phyloP scores from a whole-genome alignment of 306 rosid genomes.

The Citrullus colocynthis region DNA sequence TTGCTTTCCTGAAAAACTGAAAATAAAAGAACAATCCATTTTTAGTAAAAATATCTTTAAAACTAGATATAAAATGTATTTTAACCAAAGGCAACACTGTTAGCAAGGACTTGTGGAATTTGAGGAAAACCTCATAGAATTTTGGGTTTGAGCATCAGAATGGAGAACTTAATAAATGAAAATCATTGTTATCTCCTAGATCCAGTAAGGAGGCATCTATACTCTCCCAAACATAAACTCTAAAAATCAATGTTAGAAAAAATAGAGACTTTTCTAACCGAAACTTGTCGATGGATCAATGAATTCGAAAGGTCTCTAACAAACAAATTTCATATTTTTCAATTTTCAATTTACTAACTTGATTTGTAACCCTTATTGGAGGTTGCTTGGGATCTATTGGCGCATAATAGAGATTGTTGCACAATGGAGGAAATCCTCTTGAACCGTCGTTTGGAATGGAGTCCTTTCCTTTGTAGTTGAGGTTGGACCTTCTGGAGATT shows the following conservation, averaged over 20 bases:
- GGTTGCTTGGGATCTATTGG: too few species aligned
- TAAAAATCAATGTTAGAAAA: background rate
- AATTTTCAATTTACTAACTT: too few species aligned
- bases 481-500: too few species aligned
- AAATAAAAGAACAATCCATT: background rate
- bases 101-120: background rate
- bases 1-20: slow-evolving; percentile 75
- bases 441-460: too few species aligned
- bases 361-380: too few species aligned
- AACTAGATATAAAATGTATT: background rate
- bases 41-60: background rate
- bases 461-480: too few species aligned
- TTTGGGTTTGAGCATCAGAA: background rate
- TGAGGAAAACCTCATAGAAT: background rate
- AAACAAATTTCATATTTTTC: background rate
- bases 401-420: too few species aligned
- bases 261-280: background rate
- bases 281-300: background rate
- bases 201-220: background rate
- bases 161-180: background rate
- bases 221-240: background rate
- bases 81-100: background rate
- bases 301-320: background rate
- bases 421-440: too few species aligned
- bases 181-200: background rate